These are phyloP conservation scores for Colletotrichum sp. DNA, from an alignment of 2,329 filamentous ascomycete species.

Conservation along the genomic window DNA sequence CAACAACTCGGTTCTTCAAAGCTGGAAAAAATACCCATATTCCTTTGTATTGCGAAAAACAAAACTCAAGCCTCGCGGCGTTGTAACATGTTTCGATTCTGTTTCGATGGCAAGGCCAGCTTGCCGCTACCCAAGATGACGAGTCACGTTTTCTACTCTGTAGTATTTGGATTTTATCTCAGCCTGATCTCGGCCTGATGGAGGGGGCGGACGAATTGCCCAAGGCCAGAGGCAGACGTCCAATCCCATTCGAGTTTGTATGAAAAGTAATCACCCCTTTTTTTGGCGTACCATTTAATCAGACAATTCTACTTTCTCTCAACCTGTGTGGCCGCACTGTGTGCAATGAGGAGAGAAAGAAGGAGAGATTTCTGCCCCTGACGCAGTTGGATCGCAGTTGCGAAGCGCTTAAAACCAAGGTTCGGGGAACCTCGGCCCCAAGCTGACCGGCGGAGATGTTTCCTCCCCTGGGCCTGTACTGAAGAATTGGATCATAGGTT, in stretches of 20 bases:
- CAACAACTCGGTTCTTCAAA: neutral
- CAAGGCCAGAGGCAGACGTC: neutral
- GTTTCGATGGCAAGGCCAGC: neutral
- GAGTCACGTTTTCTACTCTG: neutral
- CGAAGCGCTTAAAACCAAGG: neutral
- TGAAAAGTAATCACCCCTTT: neutral
- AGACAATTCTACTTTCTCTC: neutral
- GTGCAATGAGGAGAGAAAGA: neutral
- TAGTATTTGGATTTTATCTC: neutral
- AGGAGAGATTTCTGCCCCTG: neutral
- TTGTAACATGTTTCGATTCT: neutral
- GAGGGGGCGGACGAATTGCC: neutral
- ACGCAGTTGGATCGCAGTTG: neutral
- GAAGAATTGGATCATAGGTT: neutral
- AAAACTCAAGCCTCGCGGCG: slow-evolving; percentile 11
- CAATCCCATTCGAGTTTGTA: neutral
- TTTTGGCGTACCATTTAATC: neutral
- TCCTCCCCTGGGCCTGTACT: neutral
- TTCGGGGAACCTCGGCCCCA: neutral
- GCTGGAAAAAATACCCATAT: slow-evolving; percentile 9
- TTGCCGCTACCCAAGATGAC: neutral
- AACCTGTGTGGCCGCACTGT: neutral
- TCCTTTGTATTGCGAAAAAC: neutral
- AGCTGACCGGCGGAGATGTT: neutral
- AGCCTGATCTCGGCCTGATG: neutral